Percentiles rank a stretch among this genome's conserved stretches.
phyloP scores from a whole-genome alignment of 2,329 filamentous ascomycete species.

The Alternaria brassicae region DNA sequence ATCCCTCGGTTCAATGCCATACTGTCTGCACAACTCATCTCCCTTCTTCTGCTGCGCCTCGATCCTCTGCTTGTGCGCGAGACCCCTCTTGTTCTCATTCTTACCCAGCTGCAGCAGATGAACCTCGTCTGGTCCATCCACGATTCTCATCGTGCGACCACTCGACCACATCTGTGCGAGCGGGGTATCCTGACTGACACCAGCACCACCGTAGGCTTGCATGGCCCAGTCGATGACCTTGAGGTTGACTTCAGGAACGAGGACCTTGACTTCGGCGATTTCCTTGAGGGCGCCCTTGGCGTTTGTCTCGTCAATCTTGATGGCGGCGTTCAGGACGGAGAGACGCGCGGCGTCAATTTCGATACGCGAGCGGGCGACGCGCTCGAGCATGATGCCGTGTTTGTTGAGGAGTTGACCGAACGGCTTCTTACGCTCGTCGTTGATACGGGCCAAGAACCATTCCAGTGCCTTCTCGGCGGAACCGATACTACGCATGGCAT shows the following conservation, averaged over 20 bases:
- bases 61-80: conserved; percentile 67
- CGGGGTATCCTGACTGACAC: conserved; percentile 93
- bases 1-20: conserved; percentile 57
- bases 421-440: conserved; percentile 87
- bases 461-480: conserved; percentile 90
- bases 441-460: conserved; percentile 93
- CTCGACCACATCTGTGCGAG: conserved; percentile 78
- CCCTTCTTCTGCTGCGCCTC: conserved; percentile 70
- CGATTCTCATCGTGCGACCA: conserved; percentile 82
- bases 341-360: conserved; percentile 94
- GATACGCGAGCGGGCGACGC: conserved; percentile 88
- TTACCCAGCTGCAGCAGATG: conserved; percentile 76
- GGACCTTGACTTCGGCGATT: conserved; percentile 94
- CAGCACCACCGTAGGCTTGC: conserved; percentile 88
- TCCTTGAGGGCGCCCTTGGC: conserved; percentile 90
- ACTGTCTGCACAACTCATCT: conserved; percentile 69
- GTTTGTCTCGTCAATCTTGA: conserved; percentile 88
- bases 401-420: conserved; percentile 87
- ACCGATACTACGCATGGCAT: conserved; percentile 95
- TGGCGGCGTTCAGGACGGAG: conserved; percentile 89
- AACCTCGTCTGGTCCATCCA: conserved; percentile 96
- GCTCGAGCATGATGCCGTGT: conserved; percentile 94
- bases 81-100: conserved; percentile 77
- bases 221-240: conserved; percentile 93
- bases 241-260: conserved; percentile 82